phyloP scores from a whole-genome alignment of 2,329 filamentous ascomycete genomes.

The Pezicula radicicola region DNA sequence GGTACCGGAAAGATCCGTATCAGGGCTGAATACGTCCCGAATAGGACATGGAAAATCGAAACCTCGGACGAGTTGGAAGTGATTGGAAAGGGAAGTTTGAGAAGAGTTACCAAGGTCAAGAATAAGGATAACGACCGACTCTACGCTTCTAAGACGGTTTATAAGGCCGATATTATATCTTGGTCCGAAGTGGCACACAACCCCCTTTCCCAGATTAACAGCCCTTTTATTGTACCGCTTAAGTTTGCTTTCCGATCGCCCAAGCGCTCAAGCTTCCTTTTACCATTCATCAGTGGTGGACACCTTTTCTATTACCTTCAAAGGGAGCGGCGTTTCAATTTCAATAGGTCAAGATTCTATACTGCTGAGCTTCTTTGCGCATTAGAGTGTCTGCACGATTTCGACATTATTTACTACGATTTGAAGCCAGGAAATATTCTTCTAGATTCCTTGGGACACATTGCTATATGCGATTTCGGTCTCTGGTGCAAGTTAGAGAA shows the following conservation, averaged over 20 bases:
- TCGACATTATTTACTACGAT: slow-evolving; percentile 98
- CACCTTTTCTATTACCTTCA: slow-evolving; percentile 97
- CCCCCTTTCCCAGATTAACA: slow-evolving; percentile 97
- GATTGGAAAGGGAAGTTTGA: slow-evolving; percentile 96
- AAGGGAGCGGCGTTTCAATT: slow-evolving; percentile 95
- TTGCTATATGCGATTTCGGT: slow-evolving; percentile 95
- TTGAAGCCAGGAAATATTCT: slow-evolving; percentile 92
- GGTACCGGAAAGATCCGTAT: slow-evolving; percentile 86
- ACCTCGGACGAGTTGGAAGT: slow-evolving; percentile 98
- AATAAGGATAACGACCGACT: slow-evolving; percentile 98
- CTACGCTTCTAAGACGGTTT: slow-evolving; percentile 98
- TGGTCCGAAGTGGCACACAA: slow-evolving; percentile 97
- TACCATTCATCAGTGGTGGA: slow-evolving; percentile 96
- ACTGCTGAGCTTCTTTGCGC: slow-evolving; percentile 95
- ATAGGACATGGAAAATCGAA: slow-evolving; percentile 83
- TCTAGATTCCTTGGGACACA: slow-evolving; percentile 95
- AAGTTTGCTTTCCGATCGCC: slow-evolving; percentile 99
- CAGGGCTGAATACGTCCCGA: slow-evolving; percentile 94
- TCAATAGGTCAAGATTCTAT: slow-evolving; percentile 95
- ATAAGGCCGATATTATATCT: slow-evolving; percentile 98
- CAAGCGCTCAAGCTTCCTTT: too few species aligned
- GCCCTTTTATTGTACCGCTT: slow-evolving; percentile 96
- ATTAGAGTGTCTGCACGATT: slow-evolving; percentile 92
- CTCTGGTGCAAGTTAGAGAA: slow-evolving; percentile 92
- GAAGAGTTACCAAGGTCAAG: slow-evolving; percentile 98